Base-by-base conservation (phyloP, 129 eudicot species). In the Oenanthe sinensis region DNA sequence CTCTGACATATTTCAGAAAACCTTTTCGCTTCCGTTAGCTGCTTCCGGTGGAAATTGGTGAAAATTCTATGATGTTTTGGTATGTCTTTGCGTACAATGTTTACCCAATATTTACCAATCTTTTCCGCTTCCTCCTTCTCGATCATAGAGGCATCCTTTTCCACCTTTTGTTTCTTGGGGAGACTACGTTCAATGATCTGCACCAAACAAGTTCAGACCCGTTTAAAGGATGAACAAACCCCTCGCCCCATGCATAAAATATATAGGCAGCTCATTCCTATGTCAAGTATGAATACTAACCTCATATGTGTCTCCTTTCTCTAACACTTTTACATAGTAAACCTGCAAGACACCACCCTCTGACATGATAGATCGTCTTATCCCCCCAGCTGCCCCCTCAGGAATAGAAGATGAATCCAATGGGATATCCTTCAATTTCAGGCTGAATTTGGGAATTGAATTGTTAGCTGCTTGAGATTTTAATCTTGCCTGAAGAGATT, bases 251-350 rank as follows among this genome's bases (percentile, higher is more conserved):
- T 1, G 49, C 39, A 16, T n/a, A 5, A 26, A 54, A 17, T 36
- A 50, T 33, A 75, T 22, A 28, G 65, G 42, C 28, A 75, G 68
- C 52, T 36, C 37, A 15, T 62, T 44, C 26, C 26, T 37, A 20
- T 42, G 55, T 50, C 20, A 58, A 81, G 62, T 24, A 78, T 20
- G 65, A 73, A 47, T 62, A 44, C 81, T 50, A 37, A 95, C 99
- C 97, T 95, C 99, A 62, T 95, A 92, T 5, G 97, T 84, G 83
- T 95, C 99, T 82, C 99, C 99, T 84, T 95, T 95, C 87, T 95
- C 99, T 84, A 95, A 86, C 79, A 95, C 97, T 85, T 95, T 95
- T 75, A 95, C 99, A 78, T 90, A 90, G 87, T 87, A 89, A 79
- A 90, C 90, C 81, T 92, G 99, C 79, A 95, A 77, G 30, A 84